Percentiles rank a stretch among this genome's conserved stretches.
Evolutionary conservation across 345 rosid species (phyloP).

Genomic region (Corymbia maculata): DNA sequence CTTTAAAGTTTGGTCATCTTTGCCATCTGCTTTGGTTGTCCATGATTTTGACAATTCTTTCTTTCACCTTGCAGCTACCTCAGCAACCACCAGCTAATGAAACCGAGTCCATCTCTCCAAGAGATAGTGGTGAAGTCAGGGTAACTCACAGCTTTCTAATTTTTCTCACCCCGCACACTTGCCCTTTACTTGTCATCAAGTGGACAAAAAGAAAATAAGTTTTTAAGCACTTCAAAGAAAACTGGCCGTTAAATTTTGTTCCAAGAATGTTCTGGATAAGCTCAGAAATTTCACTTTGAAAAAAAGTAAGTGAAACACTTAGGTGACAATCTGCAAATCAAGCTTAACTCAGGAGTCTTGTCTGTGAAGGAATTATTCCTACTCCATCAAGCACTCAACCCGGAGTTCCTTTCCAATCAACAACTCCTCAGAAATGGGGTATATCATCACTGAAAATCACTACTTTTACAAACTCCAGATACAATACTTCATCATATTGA

Average conservation of each 20-base stretch:
- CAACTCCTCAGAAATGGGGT: conserved; percentile 56
- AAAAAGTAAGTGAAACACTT: not conserved
- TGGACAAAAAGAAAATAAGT: not conserved
- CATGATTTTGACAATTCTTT: not conserved
- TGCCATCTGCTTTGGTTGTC: not conserved
- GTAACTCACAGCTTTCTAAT: conserved; percentile 12
- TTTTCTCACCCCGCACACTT: not conserved
- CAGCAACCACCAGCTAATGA: conserved; percentile 28
- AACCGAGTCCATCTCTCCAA: conserved; percentile 54
- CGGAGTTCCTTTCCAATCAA: conserved; percentile 44
- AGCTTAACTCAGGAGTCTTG: not conserved
- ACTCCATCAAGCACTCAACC: conserved; percentile 57
- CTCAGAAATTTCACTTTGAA: not conserved
- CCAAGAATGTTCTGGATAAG: not conserved
- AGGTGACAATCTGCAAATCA: not conserved
- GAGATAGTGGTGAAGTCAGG: conserved; percentile 79
- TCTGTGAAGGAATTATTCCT: conserved; percentile 39
- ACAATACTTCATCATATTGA: not conserved
- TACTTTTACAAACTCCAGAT: not conserved
- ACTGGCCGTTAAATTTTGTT: not conserved
- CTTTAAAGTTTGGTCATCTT: not conserved
- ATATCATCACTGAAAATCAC: not conserved
- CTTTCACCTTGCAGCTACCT: conserved; percentile 14
- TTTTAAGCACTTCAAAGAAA: not conserved
- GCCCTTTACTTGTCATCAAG: not conserved